Conservation (phyloP, 2,329 filamentous ascomycete species). For the Fusarium sp. region DNA sequence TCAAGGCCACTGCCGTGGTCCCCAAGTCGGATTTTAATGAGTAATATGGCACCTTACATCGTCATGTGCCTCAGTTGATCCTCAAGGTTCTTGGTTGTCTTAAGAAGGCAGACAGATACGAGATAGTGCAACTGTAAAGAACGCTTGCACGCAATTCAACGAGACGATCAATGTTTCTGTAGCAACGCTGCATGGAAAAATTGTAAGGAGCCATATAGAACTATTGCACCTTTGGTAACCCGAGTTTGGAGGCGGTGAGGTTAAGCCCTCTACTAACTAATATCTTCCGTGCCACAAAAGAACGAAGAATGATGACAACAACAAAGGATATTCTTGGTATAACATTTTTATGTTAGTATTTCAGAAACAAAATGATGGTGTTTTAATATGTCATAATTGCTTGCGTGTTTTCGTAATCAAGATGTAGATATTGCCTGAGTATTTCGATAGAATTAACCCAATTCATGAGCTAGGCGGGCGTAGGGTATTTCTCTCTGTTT, state of each 20-base stretch:
- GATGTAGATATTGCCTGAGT: neutral
- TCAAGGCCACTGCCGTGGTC: neutral
- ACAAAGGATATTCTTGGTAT: neutral
- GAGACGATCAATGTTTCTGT: neutral
- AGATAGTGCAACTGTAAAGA: constrained; percentile 15
- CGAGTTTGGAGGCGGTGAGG: constrained; percentile 14
- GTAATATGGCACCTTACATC: constrained; percentile 20
- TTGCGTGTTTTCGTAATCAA: neutral
- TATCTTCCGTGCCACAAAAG: neutral
- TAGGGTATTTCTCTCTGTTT: neutral
- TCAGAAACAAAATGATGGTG: neutral
- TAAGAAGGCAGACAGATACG: constrained; percentile 22
- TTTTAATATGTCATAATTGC: neutral
- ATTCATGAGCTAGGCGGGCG: neutral
- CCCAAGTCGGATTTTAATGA: neutral
- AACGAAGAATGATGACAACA: neutral
- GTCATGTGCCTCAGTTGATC: constrained; percentile 23
- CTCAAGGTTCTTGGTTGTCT: constrained; percentile 17
- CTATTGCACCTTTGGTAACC: neutral
- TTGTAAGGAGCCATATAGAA: neutral
- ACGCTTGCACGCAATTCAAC: constrained; percentile 6
- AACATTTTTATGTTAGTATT: too few species aligned
- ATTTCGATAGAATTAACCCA: too few species aligned
- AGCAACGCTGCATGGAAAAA: neutral
- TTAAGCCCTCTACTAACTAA: neutral